Evolutionary conservation across 352 stramenopile species (phyloP).

Genomic region (Phytophthora ramorum): DNA sequence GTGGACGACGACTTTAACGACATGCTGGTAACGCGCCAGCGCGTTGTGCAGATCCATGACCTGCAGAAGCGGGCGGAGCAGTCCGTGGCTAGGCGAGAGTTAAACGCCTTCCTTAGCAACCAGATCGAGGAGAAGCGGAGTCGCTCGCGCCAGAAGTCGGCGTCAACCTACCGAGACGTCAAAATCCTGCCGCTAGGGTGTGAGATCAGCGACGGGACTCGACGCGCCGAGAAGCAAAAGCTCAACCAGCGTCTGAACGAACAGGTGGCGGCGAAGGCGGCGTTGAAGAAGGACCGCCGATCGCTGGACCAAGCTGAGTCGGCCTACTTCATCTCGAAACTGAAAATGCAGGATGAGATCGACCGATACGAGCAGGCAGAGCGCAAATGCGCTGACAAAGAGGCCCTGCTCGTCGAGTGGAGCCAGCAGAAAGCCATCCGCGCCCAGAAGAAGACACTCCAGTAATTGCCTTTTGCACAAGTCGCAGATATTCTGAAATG

Average conservation of each 20-base stretch:
- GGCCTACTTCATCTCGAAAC: constrained; percentile 59
- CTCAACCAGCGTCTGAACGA: constrained; percentile 51
- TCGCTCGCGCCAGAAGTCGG: constrained; percentile 16
- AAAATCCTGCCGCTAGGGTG: constrained; percentile 56
- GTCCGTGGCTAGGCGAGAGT: constrained; percentile 42
- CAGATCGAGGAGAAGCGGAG: constrained; percentile 59
- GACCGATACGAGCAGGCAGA: constrained; percentile 38
- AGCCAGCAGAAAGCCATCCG: constrained; percentile 50
- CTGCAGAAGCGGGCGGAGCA: constrained; percentile 54
- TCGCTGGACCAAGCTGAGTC: constrained; percentile 63
- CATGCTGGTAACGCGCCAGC: constrained; percentile 24
- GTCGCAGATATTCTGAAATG: constrained; percentile 21
- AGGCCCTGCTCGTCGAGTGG: constrained; percentile 53
- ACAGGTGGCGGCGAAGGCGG: constrained; percentile 55
- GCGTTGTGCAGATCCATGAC: constrained; percentile 46
- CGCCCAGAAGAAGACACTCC: constrained; percentile 33
- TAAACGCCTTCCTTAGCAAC: constrained; percentile 56
- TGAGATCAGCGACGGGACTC: constrained; percentile 35
- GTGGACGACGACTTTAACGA: constrained; percentile 22
- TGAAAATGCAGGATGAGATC: constrained; percentile 43
- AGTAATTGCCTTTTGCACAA: constrained; percentile 8
- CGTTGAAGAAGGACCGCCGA: constrained; percentile 42
- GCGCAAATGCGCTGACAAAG: constrained; percentile 41
- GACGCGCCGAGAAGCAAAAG: constrained; percentile 47
- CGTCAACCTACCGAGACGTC: constrained; percentile 20